Conservation (phyloP, 2,329 filamentous ascomycete genomes). For the Clathrospora elynae region DNA sequence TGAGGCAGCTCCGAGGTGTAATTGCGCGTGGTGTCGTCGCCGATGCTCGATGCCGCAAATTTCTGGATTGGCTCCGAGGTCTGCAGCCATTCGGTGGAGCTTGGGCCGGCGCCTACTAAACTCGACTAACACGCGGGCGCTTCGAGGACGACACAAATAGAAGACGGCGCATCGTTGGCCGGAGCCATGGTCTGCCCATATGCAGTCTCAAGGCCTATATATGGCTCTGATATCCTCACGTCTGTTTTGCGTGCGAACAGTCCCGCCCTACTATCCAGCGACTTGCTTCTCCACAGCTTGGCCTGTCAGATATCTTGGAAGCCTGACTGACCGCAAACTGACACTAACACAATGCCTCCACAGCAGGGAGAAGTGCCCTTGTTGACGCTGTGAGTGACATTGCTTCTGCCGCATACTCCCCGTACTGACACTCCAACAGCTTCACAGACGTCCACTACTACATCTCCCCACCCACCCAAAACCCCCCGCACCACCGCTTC, state of each 20-base stretch:
- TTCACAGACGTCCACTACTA: conserved; percentile 82
- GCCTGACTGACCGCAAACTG: conserved; percentile 12
- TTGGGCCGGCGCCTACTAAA: conserved; percentile 24
- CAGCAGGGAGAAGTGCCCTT: conserved; percentile 55
- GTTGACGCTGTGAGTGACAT: conserved; percentile 53
- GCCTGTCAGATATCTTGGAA: conserved; percentile 11
- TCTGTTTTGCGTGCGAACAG: conserved; percentile 21
- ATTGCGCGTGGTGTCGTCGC: conserved; percentile 30
- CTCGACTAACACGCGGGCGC: conserved; percentile 36
- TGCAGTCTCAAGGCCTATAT: conserved; percentile 24
- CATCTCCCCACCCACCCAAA: conserved; percentile 69
- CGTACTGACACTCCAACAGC: conserved; percentile 51
- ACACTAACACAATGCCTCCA: conserved; percentile 51
- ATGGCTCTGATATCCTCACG: conserved; percentile 17
- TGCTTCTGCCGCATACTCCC: neutral
- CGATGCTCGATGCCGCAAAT: conserved; percentile 32
- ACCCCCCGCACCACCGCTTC: conserved; percentile 78
- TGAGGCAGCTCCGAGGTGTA: conserved; percentile 20
- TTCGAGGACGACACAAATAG: conserved; percentile 45
- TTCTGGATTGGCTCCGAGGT: conserved; percentile 37
- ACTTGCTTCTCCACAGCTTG: conserved; percentile 6
- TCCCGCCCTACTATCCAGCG: conserved; percentile 9
- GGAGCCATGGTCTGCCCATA: conserved; percentile 18
- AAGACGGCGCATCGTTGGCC: conserved; percentile 28
- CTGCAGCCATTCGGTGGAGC: conserved; percentile 29